Evolutionary conservation across 352 stramenopile genomes (phyloP).

Genomic region (Salisapilia sapeloensis): DNA sequence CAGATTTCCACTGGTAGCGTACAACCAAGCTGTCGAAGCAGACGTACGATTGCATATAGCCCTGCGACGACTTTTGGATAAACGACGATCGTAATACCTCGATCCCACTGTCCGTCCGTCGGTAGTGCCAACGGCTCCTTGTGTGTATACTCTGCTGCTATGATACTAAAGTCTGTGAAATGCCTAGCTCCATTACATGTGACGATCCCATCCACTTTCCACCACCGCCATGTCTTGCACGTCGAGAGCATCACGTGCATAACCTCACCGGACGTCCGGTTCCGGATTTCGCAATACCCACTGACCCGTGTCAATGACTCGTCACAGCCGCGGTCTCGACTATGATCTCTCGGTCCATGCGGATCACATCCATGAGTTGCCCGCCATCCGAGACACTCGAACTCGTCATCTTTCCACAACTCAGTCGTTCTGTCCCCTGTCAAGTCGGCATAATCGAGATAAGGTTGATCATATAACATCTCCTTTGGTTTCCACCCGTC

Average conservation of each 20-base stretch:
- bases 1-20: slow-evolving; percentile 30
- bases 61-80: slow-evolving; percentile 52
- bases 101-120: slow-evolving; percentile 2
- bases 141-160: slow-evolving; percentile 21
- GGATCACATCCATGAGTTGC: slow-evolving; percentile 47
- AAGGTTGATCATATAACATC: slow-evolving; percentile 14
- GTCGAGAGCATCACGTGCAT: slow-evolving; percentile 49
- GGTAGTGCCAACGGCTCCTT: slow-evolving; percentile 5
- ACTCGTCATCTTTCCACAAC: slow-evolving; percentile 35
- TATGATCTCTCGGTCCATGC: slow-evolving; percentile 22
- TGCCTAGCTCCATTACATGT: slow-evolving; percentile 35
- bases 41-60: slow-evolving; percentile 49
- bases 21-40: slow-evolving; percentile 26
- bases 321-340: slow-evolving; percentile 21
- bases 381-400: slow-evolving; percentile 59
- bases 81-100: slow-evolving; percentile 50
- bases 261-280: slow-evolving; percentile 28
- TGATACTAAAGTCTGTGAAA: slow-evolving; percentile 59
- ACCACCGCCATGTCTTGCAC: slow-evolving; percentile 54
- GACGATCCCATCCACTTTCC: slow-evolving; percentile 16
- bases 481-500: slow-evolving; percentile 21
- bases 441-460: slow-evolving; percentile 24
- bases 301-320: slow-evolving; percentile 20
- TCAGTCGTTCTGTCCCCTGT: slow-evolving; percentile 9
- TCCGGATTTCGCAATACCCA: slow-evolving; percentile 59